phyloP scores from a whole-genome alignment of 169 alveolate species.

The Besnoitia besnoiti region DNA sequence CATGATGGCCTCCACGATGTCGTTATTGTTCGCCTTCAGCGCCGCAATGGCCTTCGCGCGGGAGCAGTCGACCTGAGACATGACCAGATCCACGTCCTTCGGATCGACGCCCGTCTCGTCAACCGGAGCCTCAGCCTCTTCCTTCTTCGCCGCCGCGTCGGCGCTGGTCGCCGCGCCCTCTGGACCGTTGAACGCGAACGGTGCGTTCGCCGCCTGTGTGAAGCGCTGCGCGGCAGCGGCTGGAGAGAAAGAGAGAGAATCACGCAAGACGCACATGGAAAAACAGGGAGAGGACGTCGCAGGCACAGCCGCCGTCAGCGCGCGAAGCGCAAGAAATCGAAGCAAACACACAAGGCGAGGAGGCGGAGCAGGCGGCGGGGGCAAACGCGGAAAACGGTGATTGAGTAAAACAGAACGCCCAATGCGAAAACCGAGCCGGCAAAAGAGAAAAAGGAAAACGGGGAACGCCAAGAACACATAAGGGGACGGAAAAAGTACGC shows the following conservation, averaged over 20 bases:
- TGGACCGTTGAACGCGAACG: background rate
- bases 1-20: conserved; percentile 88
- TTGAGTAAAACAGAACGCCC: too few species aligned
- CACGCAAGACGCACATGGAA: background rate
- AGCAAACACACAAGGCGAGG: background rate
- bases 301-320: background rate
- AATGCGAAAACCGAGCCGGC: too few species aligned
- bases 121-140: conserved; percentile 71
- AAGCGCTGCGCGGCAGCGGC: conserved; percentile 62
- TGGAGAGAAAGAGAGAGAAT: background rate
- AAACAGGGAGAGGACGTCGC: background rate
- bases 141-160: background rate
- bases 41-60: conserved; percentile 87
- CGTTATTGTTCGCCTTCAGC: conserved; percentile 83
- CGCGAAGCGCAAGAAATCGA: background rate
- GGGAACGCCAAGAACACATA: too few species aligned
- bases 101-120: conserved; percentile 88
- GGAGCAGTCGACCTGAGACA: conserved; percentile 86
- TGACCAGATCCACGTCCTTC: conserved; percentile 84
- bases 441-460: too few species aligned
- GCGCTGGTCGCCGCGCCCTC: conserved; percentile 16
- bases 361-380: background rate
- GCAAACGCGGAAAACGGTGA: too few species aligned
- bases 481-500: too few species aligned
- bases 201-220: conserved; percentile 43